These are phyloP conservation scores for Volvox carteri DNA, from an alignment of 163 green algal genomes.

Conservation along the genomic window DNA sequence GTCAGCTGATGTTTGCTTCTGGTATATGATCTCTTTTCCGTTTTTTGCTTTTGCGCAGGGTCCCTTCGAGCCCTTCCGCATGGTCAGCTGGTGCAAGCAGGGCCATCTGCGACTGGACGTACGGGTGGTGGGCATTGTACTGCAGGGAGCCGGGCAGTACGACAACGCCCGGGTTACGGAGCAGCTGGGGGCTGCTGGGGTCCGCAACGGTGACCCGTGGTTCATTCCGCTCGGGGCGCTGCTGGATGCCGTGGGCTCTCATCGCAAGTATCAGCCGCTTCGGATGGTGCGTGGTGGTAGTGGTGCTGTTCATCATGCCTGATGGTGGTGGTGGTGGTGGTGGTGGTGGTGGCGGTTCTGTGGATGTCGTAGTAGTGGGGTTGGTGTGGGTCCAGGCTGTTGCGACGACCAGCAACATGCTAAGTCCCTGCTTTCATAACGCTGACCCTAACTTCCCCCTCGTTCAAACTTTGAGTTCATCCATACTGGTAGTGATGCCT, in stretches of 20 bases:
- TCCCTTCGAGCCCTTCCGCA: conserved; percentile 16
- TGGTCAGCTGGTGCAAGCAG: conserved; percentile 44
- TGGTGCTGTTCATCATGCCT: no score
- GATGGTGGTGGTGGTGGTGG: no score
- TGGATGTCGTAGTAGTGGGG: no score
- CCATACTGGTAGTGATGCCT: no score
- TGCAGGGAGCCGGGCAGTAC: not conserved
- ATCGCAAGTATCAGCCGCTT: conserved; percentile 50
- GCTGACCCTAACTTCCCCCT: no score
- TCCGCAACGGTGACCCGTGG: conserved; percentile 15
- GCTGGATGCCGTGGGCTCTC: not conserved
- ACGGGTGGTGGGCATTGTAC: conserved; percentile 20
- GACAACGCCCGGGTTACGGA: conserved; percentile 21
- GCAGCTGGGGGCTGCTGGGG: not conserved
- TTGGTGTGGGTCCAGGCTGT: no score
- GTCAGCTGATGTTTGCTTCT: no score
- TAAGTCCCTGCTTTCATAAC: no score
- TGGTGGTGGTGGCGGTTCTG: no score
- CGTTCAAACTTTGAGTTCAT: no score
- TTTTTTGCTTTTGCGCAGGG: conserved; percentile 12
- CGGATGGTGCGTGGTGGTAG: conserved; percentile 45
- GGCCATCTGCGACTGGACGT: conserved; percentile 20
- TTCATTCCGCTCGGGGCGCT: conserved; percentile 37
- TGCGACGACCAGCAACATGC: no score
- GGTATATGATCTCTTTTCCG: no score